phyloP scores from a whole-genome alignment of 2,329 filamentous ascomycete species.

The Monascus ruber region DNA sequence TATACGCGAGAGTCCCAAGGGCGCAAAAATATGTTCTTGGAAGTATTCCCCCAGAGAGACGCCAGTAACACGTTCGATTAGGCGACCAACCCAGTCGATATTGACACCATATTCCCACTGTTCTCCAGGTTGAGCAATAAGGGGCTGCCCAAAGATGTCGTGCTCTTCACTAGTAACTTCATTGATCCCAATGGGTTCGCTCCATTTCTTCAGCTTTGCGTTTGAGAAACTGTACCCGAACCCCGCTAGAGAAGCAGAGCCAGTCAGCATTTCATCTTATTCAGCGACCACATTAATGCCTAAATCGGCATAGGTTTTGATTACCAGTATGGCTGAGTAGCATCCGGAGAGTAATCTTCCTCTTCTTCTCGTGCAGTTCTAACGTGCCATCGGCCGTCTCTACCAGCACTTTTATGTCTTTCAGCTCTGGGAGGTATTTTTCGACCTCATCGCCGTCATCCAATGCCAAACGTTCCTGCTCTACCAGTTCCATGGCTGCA shows the following conservation, averaged over 20 bases:
- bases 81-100: conserved; percentile 44
- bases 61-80: conserved; percentile 37
- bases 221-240: conserved; percentile 41
- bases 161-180: conserved; percentile 45
- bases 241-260: conserved; percentile 4
- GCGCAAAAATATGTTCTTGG: conserved; percentile 37
- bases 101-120: conserved; percentile 50
- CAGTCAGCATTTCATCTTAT: too few relatives aligned
- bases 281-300: too few relatives aligned
- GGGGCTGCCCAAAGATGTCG: conserved; percentile 40
- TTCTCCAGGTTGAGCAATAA: conserved; percentile 54
- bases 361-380: conserved; percentile 26
- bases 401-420: conserved; percentile 35
- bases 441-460: conserved; percentile 19
- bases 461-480: conserved; percentile 26
- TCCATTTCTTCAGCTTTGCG: conserved; percentile 27
- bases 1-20: conserved; percentile 40
- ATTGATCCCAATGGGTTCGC: conserved; percentile 41
- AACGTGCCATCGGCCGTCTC: conserved; percentile 8
- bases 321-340: conserved; percentile 40
- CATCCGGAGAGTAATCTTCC: conserved; percentile 40
- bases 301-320: conserved; percentile 5
- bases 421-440: conserved; percentile 37
- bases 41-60: conserved; percentile 39
- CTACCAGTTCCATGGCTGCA: conserved; percentile 32